Evolutionary conservation across 176 grass and related monocot genomes (phyloP).

Genomic region (Echinochloa phyllopogon): DNA sequence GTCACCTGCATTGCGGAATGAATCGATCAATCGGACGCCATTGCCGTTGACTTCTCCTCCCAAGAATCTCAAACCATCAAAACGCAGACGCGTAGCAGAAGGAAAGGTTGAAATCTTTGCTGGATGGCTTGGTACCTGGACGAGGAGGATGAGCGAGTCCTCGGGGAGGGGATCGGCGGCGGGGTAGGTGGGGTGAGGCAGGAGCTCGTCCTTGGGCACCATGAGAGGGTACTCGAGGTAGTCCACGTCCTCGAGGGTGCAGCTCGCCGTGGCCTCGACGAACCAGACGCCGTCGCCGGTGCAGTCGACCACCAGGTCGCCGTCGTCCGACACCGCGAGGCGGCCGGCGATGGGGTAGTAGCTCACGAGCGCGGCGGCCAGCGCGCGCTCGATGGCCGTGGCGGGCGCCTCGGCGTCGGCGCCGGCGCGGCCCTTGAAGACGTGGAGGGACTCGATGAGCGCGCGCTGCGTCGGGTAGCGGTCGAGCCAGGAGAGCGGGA

Average conservation of each 20-base stretch:
- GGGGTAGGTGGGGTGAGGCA: constrained; percentile 63
- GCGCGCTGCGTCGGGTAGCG: constrained; percentile 90
- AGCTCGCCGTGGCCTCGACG: constrained; percentile 59
- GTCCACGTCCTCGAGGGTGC: constrained; percentile 78
- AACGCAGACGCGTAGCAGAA: neutral
- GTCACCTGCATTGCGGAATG: constrained; percentile 64
- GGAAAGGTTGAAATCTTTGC: neutral
- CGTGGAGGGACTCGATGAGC: constrained; percentile 89
- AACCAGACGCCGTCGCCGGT: constrained; percentile 91
- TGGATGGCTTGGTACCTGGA: constrained; percentile 70
- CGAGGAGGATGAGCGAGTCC: constrained; percentile 72
- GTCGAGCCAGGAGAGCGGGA: constrained; percentile 85
- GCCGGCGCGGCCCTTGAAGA: constrained; percentile 70
- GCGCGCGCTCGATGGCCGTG: constrained; percentile 52
- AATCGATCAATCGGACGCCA: neutral
- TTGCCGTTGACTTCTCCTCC: constrained; percentile 25
- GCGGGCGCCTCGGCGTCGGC: constrained; percentile 23
- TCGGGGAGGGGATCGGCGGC: constrained; percentile 37
- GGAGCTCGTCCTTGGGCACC: constrained; percentile 79
- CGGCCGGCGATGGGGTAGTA: constrained; percentile 90
- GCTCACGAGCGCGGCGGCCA: constrained; percentile 60
- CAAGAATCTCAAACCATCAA: neutral
- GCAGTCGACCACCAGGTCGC: constrained; percentile 70
- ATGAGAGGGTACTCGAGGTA: constrained; percentile 83
- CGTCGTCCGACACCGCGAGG: constrained; percentile 38